Base-by-base conservation (phyloP, 2,329 filamentous ascomycete species). In the Mycocentrospora acerina region DNA sequence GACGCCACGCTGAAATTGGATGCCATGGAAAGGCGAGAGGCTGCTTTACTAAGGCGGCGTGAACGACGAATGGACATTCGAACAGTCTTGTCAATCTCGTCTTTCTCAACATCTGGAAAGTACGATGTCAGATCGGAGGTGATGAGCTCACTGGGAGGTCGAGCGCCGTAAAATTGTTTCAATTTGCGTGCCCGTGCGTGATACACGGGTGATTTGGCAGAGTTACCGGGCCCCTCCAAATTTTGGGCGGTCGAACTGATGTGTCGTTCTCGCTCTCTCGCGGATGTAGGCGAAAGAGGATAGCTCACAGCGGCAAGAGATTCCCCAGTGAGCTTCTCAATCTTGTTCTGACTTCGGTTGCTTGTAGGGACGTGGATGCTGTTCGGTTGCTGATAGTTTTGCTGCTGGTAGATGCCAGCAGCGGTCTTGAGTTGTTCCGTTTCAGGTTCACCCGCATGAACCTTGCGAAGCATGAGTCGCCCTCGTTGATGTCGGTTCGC, bases 81-180 rank as follows among this genome's bases (percentile, higher is more conserved):
- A 47, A 95, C 90, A 1, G 93, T 97, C 55, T 90, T 86, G 67
- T 97, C 93, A 62, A 98, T 96, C 55, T 95, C 89, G 63, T 95
- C 90, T 39, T 88, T 84, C 33, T 90, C 83, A 58, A 97, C 91
- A 59, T 95, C 90, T 0, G 93, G 93, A 76, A 98, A 98, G 74
- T 97, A 98, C 0, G 90, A 95, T 2, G 89, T 93, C 43, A 98
- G 75, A 63, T 98, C 93, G 15, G 93, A 95, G 17, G 91, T 91
- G 62, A 98, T 98, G 64, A 98, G 80, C 72, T 98, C 93, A 71
- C 91, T 97, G 2, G 93, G 93, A 13, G 93, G 93, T 55, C 93
- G 80, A 49, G 93, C 83, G 24, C 91, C 91, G 57, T 94, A 93
- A 69, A 97, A 97, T 50, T 86, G 85, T 50, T 86, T 83, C 30